Base-by-base conservation (phyloP, 768 basidiomycete species). In the Tylopilus vinaceipallidus region DNA sequence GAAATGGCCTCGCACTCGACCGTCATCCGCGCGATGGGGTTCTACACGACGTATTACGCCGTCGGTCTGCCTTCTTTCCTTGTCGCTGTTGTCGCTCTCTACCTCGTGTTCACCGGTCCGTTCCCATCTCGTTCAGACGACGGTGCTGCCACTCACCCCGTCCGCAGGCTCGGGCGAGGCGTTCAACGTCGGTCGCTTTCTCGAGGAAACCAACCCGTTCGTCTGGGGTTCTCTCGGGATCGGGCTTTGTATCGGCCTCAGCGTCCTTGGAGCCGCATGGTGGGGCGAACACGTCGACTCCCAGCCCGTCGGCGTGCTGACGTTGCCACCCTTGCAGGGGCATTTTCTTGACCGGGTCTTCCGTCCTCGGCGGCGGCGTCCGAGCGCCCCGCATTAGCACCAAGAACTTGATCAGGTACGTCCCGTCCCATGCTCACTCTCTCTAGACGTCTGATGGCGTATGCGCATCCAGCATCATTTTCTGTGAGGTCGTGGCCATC, bases 401-500 rank as follows among this genome's bases (percentile, higher is more conserved):
- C 17, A 98, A 99, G 81, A 99, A 99, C 68, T 69, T 98, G 68
- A 97, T 99, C 60, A 94, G 91, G 94, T 92, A 42, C 45, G 79
- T 63, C n/a, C 12, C 5, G 12, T 36, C 33, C 24, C 4, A 0
- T 2, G 6, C 45, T 11, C 11, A 13, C 14, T 24, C 9, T 22
- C 11, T 27, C 16, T 13, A 12, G n/a, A n/a, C n/a, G n/a, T n/a
- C n/a, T n/a, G n/a, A n/a, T n/a, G n/a, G n/a, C n/a, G n/a, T n/a
- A n/a, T n/a, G n/a, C n/a, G n/a, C 35, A 16, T 16, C 8, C 7
- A 98, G 95, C 58, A 93, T 98, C 75, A 98, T 99, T 63, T 98
- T 98, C 78, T 98, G 95, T 70, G 95, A 98, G 75, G 97, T 98
- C 63, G 95, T 99, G 24, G 97, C 95, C 50, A 98, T 99, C 64